Conservation (phyloP, 2,329 filamentous ascomycete species). For the Fusarium sp. region DNA sequence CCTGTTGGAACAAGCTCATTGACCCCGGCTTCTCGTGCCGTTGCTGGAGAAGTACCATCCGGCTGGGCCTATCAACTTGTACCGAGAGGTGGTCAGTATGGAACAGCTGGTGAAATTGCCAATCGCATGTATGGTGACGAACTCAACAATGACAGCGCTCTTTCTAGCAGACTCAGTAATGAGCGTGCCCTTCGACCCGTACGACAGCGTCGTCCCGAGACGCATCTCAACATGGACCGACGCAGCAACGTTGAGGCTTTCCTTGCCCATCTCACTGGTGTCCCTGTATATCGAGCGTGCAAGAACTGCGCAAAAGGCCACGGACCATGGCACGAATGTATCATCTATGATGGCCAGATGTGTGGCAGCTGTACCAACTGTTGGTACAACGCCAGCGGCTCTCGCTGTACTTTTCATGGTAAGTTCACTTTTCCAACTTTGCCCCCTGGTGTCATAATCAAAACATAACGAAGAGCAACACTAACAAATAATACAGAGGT, state of each 20-base stretch:
- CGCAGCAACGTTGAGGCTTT: constrained; percentile 70
- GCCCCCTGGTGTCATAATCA: not conserved
- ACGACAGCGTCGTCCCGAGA: constrained; percentile 64
- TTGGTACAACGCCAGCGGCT: constrained; percentile 71
- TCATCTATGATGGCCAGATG: constrained; percentile 70
- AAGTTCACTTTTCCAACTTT: constrained; percentile 40
- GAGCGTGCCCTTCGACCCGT: constrained; percentile 62
- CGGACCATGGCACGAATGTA: constrained; percentile 68
- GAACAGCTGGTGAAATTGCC: constrained; percentile 60
- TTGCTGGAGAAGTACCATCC: not conserved
- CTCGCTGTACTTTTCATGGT: constrained; percentile 71
- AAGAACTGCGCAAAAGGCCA: constrained; percentile 71
- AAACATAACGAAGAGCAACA: not conserved
- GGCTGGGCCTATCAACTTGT: not conserved
- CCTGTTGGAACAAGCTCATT: not conserved
- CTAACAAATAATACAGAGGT: constrained; percentile 32
- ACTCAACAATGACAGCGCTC: constrained; percentile 63
- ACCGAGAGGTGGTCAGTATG: not conserved
- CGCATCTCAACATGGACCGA: constrained; percentile 65
- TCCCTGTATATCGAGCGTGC: constrained; percentile 60
- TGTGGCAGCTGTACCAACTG: constrained; percentile 72
- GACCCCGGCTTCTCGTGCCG: not conserved
- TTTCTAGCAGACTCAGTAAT: constrained; percentile 65
- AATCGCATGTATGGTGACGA: constrained; percentile 58
- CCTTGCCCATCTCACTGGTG: constrained; percentile 67